phyloP scores from a whole-genome alignment of 371 early-diverging fungal genomes.

The Smittium mucronatum region DNA sequence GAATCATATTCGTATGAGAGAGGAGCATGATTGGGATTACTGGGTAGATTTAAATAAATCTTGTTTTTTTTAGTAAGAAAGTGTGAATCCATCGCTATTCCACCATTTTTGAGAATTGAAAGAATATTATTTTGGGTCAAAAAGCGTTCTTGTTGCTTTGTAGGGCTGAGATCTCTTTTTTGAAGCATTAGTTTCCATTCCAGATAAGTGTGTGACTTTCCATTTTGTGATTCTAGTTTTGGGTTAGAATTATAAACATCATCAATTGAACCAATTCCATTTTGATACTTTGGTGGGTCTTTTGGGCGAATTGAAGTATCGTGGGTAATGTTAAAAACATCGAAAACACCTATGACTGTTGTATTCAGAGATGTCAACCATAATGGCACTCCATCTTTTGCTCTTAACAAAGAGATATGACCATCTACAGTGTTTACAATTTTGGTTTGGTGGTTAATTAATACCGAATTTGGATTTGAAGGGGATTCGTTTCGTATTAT shows the following conservation, averaged over 20 bases:
- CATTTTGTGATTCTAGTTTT: background rate
- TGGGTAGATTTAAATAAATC: background rate
- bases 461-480: background rate
- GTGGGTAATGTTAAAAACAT: conserved; percentile 23
- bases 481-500: no score
- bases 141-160: conserved; percentile 23
- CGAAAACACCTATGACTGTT: conserved; percentile 30
- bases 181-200: conserved; percentile 20
- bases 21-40: background rate
- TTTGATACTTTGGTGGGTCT: background rate
- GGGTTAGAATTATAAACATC: background rate
- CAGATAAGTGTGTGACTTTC: background rate
- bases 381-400: conserved; percentile 22
- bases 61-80: background rate
- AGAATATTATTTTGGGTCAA: conserved; percentile 6
- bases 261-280: background rate
- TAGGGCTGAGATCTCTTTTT: conserved; percentile 21
- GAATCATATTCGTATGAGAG: background rate
- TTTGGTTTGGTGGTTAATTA: conserved; percentile 15
- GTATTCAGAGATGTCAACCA: conserved; percentile 29
- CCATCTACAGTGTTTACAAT: conserved; percentile 35
- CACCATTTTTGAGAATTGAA: conserved; percentile 7
- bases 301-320: background rate
- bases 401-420: conserved; percentile 27
- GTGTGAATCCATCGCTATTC: background rate